These are phyloP conservation scores for Meredithiella fracta DNA, from an alignment of 2,329 filamentous ascomycete species.

Conservation along the genomic window DNA sequence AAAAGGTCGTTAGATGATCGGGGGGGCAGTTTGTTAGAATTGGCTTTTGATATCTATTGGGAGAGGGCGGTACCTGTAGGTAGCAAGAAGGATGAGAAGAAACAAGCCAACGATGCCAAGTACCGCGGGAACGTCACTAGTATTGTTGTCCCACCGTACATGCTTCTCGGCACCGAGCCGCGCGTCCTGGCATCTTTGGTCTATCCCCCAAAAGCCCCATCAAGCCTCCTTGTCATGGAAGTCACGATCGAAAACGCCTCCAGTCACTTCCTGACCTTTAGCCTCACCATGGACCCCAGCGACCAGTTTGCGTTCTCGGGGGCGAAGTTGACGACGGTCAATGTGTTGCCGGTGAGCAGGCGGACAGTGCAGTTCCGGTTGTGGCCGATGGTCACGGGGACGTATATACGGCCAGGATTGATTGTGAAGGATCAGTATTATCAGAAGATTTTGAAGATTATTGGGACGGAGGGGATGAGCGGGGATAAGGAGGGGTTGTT, in stretches of 20 bases:
- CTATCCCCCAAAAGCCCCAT: slow-evolving; percentile 23
- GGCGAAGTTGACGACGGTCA: slow-evolving; percentile 61
- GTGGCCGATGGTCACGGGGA: slow-evolving; percentile 46
- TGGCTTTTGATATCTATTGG: slow-evolving; percentile 65
- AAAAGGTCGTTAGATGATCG: slow-evolving; percentile 73
- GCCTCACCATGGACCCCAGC: slow-evolving; percentile 76
- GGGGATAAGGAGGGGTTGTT: slow-evolving; percentile 46
- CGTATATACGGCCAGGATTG: slow-evolving; percentile 56
- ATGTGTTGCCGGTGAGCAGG: slow-evolving; percentile 68
- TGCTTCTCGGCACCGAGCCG: slow-evolving; percentile 69
- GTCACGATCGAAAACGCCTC: slow-evolving; percentile 82
- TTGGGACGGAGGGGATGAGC: slow-evolving; percentile 59
- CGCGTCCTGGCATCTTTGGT: slow-evolving; percentile 54
- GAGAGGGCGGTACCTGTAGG: slow-evolving; percentile 28
- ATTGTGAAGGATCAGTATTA: slow-evolving; percentile 82
- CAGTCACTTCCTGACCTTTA: slow-evolving; percentile 86
- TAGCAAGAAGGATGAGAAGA: not conserved
- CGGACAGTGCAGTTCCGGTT: slow-evolving; percentile 58
- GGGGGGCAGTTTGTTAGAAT: slow-evolving; percentile 54
- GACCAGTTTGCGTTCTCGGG: slow-evolving; percentile 90
- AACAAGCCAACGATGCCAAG: not conserved
- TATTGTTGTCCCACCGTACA: slow-evolving; percentile 63
- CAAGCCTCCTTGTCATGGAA: slow-evolving; percentile 29
- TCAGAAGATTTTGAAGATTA: slow-evolving; percentile 70
- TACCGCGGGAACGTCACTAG: slow-evolving; percentile 40